Base-by-base conservation (phyloP, 768 basidiomycete genomes). In the Leccinum rimulosum region DNA sequence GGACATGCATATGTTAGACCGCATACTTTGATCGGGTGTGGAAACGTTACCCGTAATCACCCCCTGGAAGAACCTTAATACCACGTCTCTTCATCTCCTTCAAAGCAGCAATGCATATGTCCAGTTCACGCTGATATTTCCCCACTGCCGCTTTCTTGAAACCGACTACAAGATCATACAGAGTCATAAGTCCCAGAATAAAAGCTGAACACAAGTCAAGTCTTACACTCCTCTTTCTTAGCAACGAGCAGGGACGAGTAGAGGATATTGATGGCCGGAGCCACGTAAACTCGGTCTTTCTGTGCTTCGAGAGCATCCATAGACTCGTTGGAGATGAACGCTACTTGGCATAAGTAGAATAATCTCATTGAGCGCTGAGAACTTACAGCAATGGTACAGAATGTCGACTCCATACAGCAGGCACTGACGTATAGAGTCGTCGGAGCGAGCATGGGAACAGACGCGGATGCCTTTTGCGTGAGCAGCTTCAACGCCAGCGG, bases 401-500 rank as follows among this genome's bases (percentile, higher is more conserved):
- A 76, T 68, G 43, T 76, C 74, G 30, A 74, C 58, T 1, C 75
- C 75, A 48, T 74, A 76, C 54, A 74, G 72, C 30, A 76, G 64
- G 36, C 68, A 74, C 58, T 75, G 75, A 45, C 68, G 59, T 51
- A 76, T 51, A 11, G 73, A 64, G 19, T 66, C 59, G 36, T 75
- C 75, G 10, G 75, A 74, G 33, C 75, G 71, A 4, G 74, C 74
- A 59, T 76, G 75, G 10, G 75, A 72, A 47, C 75, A 76, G 27
- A 73, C 74, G 45, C 75, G 75, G 15, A 76, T 70, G 8, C 75
- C 75, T 35, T 52, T 66, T 22, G 69, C 64, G 54, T 76, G 75
- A 17, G 75, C 75, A 8, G 67, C 70, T 64, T 75, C 72, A 3
- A 73, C 68, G 19, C 68, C 73, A n/a, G 74, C 68, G 17, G 69